A percentile compares a stretch with the other conserved stretches of the same genome.
phyloP scores from a whole-genome alignment of 495 filamentous ascomycete species.

The Talaromyces thailandensis region DNA sequence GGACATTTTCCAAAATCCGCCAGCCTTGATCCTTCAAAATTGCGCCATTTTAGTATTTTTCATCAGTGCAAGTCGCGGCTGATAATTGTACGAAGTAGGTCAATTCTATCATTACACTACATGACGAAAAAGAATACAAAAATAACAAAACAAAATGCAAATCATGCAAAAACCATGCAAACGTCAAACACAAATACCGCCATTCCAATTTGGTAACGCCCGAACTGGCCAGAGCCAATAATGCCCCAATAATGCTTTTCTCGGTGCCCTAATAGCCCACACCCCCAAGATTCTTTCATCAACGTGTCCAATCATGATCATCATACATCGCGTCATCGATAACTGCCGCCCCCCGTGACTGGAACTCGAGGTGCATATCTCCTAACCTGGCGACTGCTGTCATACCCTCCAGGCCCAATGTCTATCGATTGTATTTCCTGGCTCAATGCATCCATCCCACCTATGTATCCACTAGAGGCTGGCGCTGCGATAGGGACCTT shows the following conservation, averaged over 20 bases:
- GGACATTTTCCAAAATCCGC: not conserved
- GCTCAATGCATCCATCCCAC: conserved; percentile 56
- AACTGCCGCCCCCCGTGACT: not conserved
- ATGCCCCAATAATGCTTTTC: no score
- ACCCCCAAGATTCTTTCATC: not conserved
- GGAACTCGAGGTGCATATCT: conserved; percentile 14
- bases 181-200: not conserved
- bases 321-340: not conserved
- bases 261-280: not conserved
- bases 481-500: conserved; percentile 57
- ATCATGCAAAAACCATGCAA: not conserved
- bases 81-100: not conserved
- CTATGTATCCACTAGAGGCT: conserved; percentile 18
- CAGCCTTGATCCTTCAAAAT: not conserved
- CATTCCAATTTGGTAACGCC: not conserved
- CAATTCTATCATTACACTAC: not conserved
- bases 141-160: not conserved
- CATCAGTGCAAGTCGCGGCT: not conserved
- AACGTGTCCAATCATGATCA: not conserved
- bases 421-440: conserved; percentile 78
- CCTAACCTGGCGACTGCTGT: conserved; percentile 16
- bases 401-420: conserved; percentile 49
- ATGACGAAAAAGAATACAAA: not conserved
- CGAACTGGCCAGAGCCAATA: not conserved
- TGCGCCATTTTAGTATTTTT: not conserved